Percentiles rank a stretch among this genome's conserved stretches.
phyloP scores from a whole-genome alignment of 495 filamentous ascomycete species.

The Hyaloscypha finlandica region DNA sequence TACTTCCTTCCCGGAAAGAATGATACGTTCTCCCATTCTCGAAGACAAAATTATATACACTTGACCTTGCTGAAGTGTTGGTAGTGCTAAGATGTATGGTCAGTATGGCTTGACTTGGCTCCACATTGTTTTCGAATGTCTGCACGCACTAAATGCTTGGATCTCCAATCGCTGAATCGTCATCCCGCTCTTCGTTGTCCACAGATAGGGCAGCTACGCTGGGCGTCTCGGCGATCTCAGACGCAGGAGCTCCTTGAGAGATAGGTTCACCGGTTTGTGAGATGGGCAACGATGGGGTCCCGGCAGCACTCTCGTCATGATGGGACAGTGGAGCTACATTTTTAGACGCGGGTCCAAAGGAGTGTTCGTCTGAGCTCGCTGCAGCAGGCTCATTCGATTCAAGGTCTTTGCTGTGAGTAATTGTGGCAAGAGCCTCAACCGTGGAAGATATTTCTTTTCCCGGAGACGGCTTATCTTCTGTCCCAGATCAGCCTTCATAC shows the following conservation, averaged over 20 bases:
- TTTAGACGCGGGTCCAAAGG: background rate
- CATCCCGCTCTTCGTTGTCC: background rate
- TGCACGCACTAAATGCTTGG: constrained; percentile 6
- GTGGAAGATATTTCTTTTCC: background rate
- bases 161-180: constrained; percentile 14
- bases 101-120: background rate
- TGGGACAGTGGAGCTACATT: background rate
- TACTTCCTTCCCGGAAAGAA: constrained; percentile 33
- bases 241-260: background rate
- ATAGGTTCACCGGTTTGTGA: background rate
- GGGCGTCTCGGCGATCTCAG: background rate
- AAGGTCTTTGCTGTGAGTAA: too few species aligned
- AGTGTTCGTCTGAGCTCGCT: background rate
- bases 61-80: constrained; percentile 30
- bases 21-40: constrained; percentile 41
- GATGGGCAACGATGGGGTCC: background rate
- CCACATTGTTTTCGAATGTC: too few species aligned
- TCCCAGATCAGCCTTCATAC: background rate
- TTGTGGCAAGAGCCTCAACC: background rate
- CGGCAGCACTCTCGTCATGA: background rate
- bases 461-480: background rate
- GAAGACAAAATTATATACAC: constrained; percentile 35
- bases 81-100: constrained; percentile 4
- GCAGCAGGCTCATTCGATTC: too few species aligned
- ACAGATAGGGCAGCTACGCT: background rate